Evolutionary conservation across 345 rosid genomes (phyloP), one percentile per base, ranked within the genome.

Genomic region (Murraya paniculata): DNA sequence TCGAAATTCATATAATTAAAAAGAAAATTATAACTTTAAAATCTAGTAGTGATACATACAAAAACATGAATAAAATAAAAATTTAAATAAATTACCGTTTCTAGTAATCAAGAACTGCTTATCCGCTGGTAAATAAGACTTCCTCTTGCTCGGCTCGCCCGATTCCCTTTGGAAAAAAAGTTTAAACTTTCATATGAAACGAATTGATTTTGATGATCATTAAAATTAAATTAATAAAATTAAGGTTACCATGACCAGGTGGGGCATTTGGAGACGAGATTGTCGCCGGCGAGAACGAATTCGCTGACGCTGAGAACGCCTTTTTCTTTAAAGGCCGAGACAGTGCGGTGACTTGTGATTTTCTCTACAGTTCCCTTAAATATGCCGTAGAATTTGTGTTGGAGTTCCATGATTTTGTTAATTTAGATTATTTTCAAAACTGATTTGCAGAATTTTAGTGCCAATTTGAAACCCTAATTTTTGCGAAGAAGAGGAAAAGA

Each of bases 181-280:
- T 28, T 19, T 22, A 73, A 73, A 41, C 53, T 62, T 68, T 10
- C 9, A 70, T 9, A 25, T 11, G 9, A 11, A 38, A 2, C 25
- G 35, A 3, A 2, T 28, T 33, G 76, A 25, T 14, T 27, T 28
- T 11, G 35, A 61, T 60, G 6, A 25, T 25, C 5, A 24, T 56
- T 10, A 13, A 75, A 64, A 61, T 22, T 0, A 73, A 73, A 27
- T 59, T 22, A 60, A 38, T 6, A n/a, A 48, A 77, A 25, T 18
- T 41, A 13, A 64, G 45, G 35, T 68, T 86, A 94, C 99, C 99
- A 96, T 36, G 98, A 96, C 99, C 99, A 94, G 77, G 99, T 96
- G 25, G 99, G 99, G 84, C 99, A 96, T 84, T 96, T 96, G 70
- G 98, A 86, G 81, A 94, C 99, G 80, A 96, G 98, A 81, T 97